Percentiles rank a stretch among this genome's conserved stretches.
Conservation (phyloP, 2,329 filamentous ascomycete species). For the Pseudogymnoascus sp. region DNA sequence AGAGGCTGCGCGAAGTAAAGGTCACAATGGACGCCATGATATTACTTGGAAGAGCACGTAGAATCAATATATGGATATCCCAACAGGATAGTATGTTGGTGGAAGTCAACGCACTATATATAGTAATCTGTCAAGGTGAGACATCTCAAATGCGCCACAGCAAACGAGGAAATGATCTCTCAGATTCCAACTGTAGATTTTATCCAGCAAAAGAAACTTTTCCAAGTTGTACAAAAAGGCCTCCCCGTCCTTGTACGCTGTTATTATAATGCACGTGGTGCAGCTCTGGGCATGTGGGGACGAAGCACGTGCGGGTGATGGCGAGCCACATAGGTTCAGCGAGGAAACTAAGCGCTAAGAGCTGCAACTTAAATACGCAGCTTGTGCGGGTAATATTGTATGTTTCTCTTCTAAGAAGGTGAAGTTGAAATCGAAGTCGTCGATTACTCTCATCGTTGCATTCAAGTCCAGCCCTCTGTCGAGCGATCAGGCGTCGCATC, state of each 20-base stretch:
- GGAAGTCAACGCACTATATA: not conserved
- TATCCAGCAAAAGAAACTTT: slow-evolving; percentile 2
- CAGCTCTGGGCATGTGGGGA: not conserved
- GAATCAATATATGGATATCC: not conserved
- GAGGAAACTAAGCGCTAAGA: not conserved
- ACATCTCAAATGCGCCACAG: not conserved
- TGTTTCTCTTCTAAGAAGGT: not conserved
- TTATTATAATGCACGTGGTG: slow-evolving; percentile 7
- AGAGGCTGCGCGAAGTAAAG: not conserved
- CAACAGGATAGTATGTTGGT: not conserved
- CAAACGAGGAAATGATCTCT: slow-evolving; percentile 8
- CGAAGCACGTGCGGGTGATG: not conserved
- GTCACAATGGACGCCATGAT: not conserved
- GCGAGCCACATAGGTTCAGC: not conserved
- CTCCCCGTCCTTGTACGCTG: not conserved
- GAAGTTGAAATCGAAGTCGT: not conserved
- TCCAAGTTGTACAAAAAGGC: not conserved
- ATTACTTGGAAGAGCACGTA: not conserved
- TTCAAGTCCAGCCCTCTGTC: not conserved
- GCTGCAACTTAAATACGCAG: not conserved
- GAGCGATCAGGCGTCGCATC: not conserved
- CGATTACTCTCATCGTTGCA: not conserved
- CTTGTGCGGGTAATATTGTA: not conserved
- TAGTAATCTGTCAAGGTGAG: not conserved
- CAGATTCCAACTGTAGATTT: not conserved